These are phyloP conservation scores for Fragaria ananassa DNA, from an alignment of 306 rosid species.

Conservation along the genomic window DNA sequence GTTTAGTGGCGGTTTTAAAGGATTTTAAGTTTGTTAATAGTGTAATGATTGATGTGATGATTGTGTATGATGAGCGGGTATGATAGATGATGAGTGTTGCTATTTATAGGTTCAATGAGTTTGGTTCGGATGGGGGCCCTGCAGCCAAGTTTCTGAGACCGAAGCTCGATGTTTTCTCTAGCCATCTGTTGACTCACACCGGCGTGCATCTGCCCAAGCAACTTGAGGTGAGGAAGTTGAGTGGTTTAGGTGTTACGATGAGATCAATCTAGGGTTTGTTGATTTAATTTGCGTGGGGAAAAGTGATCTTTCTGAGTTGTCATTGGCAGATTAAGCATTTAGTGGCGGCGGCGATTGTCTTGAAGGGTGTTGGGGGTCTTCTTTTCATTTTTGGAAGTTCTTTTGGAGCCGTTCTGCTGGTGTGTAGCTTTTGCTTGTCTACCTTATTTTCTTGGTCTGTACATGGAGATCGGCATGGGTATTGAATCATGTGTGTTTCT, in stretches of 20 bases:
- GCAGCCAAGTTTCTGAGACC: slow-evolving; percentile 52
- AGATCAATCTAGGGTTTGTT: not conserved
- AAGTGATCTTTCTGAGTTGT: slow-evolving; percentile 17
- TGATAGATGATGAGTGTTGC: not conserved
- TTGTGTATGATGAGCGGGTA: not conserved
- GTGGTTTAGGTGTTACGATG: not conserved
- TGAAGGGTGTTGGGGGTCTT: slow-evolving; percentile 60
- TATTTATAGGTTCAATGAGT: slow-evolving; percentile 48
- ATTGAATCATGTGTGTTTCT: not conserved
- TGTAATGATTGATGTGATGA: not conserved
- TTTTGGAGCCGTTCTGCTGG: slow-evolving; percentile 61
- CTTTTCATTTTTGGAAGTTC: slow-evolving; percentile 57
- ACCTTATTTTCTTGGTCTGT: not conserved
- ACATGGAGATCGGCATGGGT: not conserved
- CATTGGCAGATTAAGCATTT: slow-evolving; percentile 42
- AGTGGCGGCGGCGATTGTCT: slow-evolving; percentile 41
- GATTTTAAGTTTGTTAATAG: not conserved
- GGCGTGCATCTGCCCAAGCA: slow-evolving; percentile 41
- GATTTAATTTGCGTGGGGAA: not conserved
- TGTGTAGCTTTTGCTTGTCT: slow-evolving; percentile 21
- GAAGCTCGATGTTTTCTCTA: slow-evolving; percentile 39
- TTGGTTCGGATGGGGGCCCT: slow-evolving; percentile 56
- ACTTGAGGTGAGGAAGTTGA: slow-evolving; percentile 42
- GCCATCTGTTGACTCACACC: slow-evolving; percentile 35
- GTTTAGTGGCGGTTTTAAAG: too few relatives aligned